These are phyloP conservation scores for Avicennia marina DNA, from an alignment of 257 asterid genomes.

Conservation along the genomic window DNA sequence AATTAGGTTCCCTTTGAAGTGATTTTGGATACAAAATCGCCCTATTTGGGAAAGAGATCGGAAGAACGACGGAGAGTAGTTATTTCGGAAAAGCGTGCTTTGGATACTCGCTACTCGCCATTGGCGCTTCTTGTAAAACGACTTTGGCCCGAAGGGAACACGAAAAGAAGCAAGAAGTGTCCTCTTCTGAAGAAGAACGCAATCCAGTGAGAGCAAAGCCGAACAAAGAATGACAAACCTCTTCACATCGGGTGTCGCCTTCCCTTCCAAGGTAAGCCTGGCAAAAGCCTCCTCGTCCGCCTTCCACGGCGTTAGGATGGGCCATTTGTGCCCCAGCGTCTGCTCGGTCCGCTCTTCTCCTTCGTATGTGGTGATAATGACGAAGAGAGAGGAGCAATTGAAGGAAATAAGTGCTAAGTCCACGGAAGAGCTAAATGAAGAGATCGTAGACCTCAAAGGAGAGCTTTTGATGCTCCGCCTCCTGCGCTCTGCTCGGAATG, in stretches of 20 bases:
- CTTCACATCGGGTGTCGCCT: conserved; percentile 44
- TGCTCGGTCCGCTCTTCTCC: conserved; percentile 22
- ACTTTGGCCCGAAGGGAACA: neutral
- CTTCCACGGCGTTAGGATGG: conserved; percentile 56
- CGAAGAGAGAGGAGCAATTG: conserved; percentile 72
- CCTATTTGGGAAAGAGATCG: too few relatives aligned
- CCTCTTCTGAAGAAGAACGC: neutral
- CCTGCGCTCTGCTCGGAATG: conserved; percentile 86
- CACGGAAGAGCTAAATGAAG: conserved; percentile 76
- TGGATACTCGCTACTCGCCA: too few relatives aligned
- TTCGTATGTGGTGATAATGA: conserved; percentile 65
- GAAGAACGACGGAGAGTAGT: too few relatives aligned
- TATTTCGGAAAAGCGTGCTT: too few relatives aligned
- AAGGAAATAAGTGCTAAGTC: conserved; percentile 74
- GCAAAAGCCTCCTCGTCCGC: conserved; percentile 42
- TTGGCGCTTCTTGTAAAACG: too few relatives aligned
- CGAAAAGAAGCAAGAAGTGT: neutral
- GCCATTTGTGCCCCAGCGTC: conserved; percentile 43
- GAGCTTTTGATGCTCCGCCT: conserved; percentile 98
- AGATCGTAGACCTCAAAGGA: conserved; percentile 87
- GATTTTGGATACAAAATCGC: neutral
- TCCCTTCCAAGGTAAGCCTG: conserved; percentile 35
- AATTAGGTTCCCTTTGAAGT: neutral
- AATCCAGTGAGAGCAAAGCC: neutral
- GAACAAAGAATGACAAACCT: conserved; percentile 50